Conservation (phyloP, 108 stramenopile species). For the Fragilariopsis cylindrus region DNA sequence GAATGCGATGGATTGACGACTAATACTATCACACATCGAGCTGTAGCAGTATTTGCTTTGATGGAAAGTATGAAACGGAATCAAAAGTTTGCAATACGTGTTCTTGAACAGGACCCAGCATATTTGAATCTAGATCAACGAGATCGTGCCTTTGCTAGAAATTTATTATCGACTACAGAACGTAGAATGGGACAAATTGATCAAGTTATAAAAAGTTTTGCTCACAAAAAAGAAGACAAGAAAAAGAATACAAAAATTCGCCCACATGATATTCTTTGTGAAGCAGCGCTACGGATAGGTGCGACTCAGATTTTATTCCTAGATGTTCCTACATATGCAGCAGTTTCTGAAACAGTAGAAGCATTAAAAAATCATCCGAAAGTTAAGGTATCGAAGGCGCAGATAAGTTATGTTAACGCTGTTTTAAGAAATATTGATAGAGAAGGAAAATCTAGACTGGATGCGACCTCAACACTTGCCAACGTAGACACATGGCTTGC, state of each 20-base stretch:
- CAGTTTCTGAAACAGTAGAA: conserved; percentile 76
- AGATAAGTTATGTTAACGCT: conserved; percentile 84
- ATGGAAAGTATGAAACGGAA: conserved; percentile 26
- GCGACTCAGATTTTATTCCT: conserved; percentile 76
- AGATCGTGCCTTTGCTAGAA: conserved; percentile 71
- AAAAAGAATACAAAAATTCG: background rate
- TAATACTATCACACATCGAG: conserved; percentile 11
- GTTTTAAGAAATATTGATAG: conserved; percentile 62
- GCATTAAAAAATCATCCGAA: conserved; percentile 52
- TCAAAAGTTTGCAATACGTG: conserved; percentile 44
- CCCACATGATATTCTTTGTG: conserved; percentile 14
- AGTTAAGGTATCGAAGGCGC: conserved; percentile 46
- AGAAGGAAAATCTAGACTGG: conserved; percentile 38
- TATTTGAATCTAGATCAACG: conserved; percentile 50
- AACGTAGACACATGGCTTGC: conserved; percentile 69
- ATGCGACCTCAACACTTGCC: conserved; percentile 40
- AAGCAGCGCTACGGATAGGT: conserved; percentile 64
- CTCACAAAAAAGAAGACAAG: conserved; percentile 13
- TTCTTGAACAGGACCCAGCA: conserved; percentile 48
- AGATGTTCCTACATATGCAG: conserved; percentile 62
- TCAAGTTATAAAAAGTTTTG: conserved; percentile 37
- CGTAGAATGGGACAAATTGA: conserved; percentile 79
- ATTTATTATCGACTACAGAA: conserved; percentile 69
- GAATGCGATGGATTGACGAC: conserved; percentile 6
- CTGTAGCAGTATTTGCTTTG: conserved; percentile 27